These are phyloP conservation scores for Russula earlei DNA, from an alignment of 768 basidiomycete genomes.

Conservation along the genomic window DNA sequence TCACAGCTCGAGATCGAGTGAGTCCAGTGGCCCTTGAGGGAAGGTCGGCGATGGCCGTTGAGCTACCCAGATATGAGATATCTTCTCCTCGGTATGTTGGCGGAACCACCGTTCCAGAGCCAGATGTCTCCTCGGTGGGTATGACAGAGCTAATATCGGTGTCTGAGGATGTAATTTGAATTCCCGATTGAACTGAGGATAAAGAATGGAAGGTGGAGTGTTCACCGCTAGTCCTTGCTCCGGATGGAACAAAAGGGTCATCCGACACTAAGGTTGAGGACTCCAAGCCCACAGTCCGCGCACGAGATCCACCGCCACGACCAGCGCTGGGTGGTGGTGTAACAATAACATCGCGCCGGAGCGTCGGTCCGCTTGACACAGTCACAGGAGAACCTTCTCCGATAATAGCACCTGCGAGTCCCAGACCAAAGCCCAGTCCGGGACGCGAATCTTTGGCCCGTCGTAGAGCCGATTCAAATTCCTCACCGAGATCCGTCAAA, in stretches of 20 bases:
- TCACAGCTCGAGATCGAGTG: conserved; percentile 48
- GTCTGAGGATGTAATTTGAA: conserved; percentile 23
- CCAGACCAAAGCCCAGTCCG: conserved; percentile 37
- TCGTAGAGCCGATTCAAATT: conserved; percentile 37
- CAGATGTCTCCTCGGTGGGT: conserved; percentile 32
- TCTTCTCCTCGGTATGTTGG: neutral
- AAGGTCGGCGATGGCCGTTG: conserved; percentile 38
- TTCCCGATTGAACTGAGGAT: conserved; percentile 25
- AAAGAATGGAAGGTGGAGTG: conserved; percentile 31
- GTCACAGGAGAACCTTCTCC: conserved; percentile 61
- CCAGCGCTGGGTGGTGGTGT: conserved; percentile 37
- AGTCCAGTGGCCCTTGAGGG: conserved; percentile 30
- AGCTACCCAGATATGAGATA: neutral
- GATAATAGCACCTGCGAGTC: conserved; percentile 25
- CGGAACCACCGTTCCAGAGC: conserved; percentile 18
- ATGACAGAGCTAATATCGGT: conserved; percentile 27
- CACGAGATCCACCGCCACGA: conserved; percentile 24
- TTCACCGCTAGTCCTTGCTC: conserved; percentile 27
- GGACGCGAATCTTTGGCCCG: conserved; percentile 34
- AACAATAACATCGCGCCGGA: conserved; percentile 34
- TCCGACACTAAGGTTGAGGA: conserved; percentile 30
- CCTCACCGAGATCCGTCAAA: conserved; percentile 65
- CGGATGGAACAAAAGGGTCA: conserved; percentile 40
- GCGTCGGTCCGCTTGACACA: conserved; percentile 52
- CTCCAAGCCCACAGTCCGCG: conserved; percentile 23